A percentile compares a stretch with the other conserved stretches of the same genome.
Evolutionary conservation across 2,329 filamentous ascomycete genomes (phyloP).

Genomic region (Penicillium sp.): DNA sequence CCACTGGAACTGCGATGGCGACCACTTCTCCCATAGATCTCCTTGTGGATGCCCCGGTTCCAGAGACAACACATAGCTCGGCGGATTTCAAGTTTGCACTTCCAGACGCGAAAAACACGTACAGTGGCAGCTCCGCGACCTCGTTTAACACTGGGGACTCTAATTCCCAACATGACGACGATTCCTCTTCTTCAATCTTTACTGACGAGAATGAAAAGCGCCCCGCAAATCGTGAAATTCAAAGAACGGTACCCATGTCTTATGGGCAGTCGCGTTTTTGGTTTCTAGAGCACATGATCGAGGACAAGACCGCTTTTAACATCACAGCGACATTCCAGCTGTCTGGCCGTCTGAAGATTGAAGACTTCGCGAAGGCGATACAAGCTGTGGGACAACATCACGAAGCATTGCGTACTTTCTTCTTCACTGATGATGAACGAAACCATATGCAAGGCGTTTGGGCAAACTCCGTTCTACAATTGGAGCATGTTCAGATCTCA

Average conservation of each 20-base stretch:
- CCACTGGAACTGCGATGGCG: background rate
- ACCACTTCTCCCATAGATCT: background rate
- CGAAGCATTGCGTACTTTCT: conserved; percentile 36
- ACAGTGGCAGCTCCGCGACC: conserved; percentile 12
- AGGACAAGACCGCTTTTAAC: conserved; percentile 44
- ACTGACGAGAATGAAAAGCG: background rate
- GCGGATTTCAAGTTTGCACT: conserved; percentile 8
- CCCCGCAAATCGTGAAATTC: background rate
- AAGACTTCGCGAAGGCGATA: conserved; percentile 37
- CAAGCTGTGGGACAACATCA: conserved; percentile 29
- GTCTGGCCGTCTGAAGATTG: conserved; percentile 33
- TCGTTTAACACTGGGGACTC: conserved; percentile 15
- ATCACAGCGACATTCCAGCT: conserved; percentile 35
- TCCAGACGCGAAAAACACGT: background rate
- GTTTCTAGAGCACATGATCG: conserved; percentile 30
- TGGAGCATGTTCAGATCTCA: conserved; percentile 26
- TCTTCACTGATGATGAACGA: conserved; percentile 21
- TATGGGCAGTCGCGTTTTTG: conserved; percentile 46
- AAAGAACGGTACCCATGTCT: conserved; percentile 33
- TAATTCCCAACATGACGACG: conserved; percentile 15
- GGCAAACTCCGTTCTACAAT: conserved; percentile 22
- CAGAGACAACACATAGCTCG: background rate
- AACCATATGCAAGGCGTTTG: conserved; percentile 25
- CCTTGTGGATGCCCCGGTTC: background rate
- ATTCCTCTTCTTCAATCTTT: conserved; percentile 12